Conservation (phyloP, 257 asterid genomes). For the Ligustrum vulgare region DNA sequence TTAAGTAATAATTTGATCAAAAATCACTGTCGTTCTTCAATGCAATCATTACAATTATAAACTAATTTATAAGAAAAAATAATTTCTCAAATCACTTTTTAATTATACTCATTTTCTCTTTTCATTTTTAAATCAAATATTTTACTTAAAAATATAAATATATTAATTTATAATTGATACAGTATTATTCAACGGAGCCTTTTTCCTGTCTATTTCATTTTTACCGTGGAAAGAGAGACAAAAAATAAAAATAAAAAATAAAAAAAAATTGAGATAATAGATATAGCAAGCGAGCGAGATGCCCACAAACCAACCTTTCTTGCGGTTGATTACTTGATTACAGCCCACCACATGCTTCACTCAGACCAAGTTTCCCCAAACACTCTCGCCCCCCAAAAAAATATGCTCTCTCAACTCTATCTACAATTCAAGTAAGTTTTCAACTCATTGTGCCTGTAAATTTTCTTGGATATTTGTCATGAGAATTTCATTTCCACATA, state of each 20-base stretch:
- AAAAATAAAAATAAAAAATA: neutral
- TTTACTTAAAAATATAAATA: too few relatives aligned
- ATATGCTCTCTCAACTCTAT: neutral
- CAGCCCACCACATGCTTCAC: neutral
- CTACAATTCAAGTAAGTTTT: conserved; percentile 2
- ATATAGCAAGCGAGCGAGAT: neutral
- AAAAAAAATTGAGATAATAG: neutral
- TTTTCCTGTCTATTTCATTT: too few relatives aligned
- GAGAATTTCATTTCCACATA: neutral
- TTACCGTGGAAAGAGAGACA: too few relatives aligned
- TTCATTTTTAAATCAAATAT: too few relatives aligned
- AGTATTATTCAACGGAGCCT: too few relatives aligned
- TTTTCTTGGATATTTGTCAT: neutral
- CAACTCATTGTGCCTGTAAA: neutral
- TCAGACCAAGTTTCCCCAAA: neutral
- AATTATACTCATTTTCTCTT: too few relatives aligned
- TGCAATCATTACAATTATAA: too few relatives aligned
- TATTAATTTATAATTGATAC: too few relatives aligned
- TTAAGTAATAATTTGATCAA: too few relatives aligned
- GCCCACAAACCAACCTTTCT: neutral
- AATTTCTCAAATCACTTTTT: too few relatives aligned
- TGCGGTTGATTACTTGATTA: neutral
- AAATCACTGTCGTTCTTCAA: too few relatives aligned
- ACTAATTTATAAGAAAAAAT: too few relatives aligned
- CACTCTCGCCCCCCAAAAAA: neutral